phyloP scores from a whole-genome alignment of 345 rosid species.

The Dipteronia dyeriana region DNA sequence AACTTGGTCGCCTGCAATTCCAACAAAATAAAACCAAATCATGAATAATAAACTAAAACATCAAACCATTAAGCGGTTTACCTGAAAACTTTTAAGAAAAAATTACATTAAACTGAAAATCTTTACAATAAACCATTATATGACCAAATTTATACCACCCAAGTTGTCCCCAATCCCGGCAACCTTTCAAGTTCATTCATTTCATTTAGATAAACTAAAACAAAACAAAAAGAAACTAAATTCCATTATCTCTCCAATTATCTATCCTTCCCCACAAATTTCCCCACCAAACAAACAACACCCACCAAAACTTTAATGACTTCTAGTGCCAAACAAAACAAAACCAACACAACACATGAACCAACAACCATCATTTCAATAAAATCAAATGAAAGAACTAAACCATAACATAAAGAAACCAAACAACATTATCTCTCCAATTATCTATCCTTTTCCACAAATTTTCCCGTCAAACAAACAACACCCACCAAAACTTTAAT shows the following conservation, averaged over 20 bases:
- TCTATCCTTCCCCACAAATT: neutral
- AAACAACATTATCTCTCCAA: neutral
- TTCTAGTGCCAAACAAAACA: neutral
- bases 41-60: neutral
- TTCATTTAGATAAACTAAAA: too few species aligned
- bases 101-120: neutral
- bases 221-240: neutral
- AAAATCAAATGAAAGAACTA: neutral
- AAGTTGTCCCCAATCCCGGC: neutral
- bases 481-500: neutral
- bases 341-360: neutral
- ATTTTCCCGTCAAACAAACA: neutral
- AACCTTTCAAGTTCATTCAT: neutral
- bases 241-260: neutral
- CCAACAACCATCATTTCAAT: neutral
- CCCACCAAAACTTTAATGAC: neutral
- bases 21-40: constrained; percentile 10
- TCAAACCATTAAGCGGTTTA: too few species aligned
- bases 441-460: neutral
- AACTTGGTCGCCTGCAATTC: constrained; percentile 61
- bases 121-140: neutral
- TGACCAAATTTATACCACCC: neutral
- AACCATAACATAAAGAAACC: neutral
- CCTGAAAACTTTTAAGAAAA: neutral
- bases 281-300: neutral